phyloP scores from a whole-genome alignment of 106 monocot species.

The Xerophyta viscosa region DNA sequence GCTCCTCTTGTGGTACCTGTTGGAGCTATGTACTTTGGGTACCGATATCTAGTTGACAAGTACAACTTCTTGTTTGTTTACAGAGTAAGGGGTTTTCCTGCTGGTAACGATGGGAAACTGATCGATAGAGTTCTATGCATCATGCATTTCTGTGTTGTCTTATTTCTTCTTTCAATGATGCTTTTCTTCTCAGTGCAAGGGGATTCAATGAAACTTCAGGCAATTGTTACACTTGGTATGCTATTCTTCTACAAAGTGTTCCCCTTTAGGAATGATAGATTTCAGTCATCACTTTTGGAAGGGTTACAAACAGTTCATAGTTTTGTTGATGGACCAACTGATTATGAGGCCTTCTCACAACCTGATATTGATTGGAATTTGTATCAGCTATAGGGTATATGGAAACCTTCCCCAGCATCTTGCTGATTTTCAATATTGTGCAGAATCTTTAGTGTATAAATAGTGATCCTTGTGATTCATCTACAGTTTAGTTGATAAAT shows the following conservation, averaged over 20 bases:
- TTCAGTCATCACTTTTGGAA: conserved; percentile 84
- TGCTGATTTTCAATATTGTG: conserved; percentile 4
- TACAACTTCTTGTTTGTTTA: conserved; percentile 99
- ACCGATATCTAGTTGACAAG: conserved; percentile 90
- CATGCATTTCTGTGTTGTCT: conserved; percentile 91
- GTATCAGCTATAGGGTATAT: conserved; percentile 43
- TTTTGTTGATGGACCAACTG: conserved; percentile 89
- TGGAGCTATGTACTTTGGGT: conserved; percentile 91
- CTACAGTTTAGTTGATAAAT: neutral
- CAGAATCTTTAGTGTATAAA: conserved; percentile 14
- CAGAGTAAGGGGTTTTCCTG: conserved; percentile 82
- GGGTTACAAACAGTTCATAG: conserved; percentile 82
- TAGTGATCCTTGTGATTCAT: conserved; percentile 8
- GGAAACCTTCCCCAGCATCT: neutral
- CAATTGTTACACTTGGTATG: conserved; percentile 85
- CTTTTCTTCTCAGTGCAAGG: conserved; percentile 87
- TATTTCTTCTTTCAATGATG: conserved; percentile 84
- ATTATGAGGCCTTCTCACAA: conserved; percentile 93
- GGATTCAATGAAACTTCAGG: conserved; percentile 83
- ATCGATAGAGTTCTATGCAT: conserved; percentile 92
- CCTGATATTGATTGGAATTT: conserved; percentile 85
- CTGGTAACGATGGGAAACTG: conserved; percentile 94
- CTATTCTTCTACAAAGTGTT: conserved; percentile 74
- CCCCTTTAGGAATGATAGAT: conserved; percentile 49
- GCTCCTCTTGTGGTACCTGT: conserved; percentile 90